phyloP scores from a whole-genome alignment of 768 basidiomycete species.

The Xerocomellus chrysenteron region DNA sequence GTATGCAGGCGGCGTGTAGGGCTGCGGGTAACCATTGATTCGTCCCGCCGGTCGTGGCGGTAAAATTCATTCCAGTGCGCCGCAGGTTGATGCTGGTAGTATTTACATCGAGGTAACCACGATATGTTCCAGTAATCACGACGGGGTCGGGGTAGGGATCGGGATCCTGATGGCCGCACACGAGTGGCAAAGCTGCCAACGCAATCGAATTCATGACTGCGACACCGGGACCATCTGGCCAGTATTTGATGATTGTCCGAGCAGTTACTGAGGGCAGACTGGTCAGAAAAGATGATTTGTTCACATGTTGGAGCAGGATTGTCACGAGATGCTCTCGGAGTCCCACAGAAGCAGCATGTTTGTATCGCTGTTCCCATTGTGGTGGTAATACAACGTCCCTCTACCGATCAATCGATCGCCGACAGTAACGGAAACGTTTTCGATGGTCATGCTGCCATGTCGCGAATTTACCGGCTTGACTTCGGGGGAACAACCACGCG shows the following conservation, averaged over 20 bases:
- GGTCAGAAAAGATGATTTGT: not conserved
- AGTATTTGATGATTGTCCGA: not conserved
- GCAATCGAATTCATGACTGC: not conserved
- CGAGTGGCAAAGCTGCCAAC: too few relatives aligned
- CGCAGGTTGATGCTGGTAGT: not conserved
- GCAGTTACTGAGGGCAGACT: not conserved
- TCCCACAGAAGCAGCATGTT: not conserved
- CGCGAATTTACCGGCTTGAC: not conserved
- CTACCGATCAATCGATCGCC: not conserved
- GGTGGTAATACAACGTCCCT: too few relatives aligned
- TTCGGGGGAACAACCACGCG: not conserved
- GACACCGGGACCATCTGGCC: not conserved
- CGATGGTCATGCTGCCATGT: not conserved
- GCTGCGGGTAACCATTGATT: constrained; percentile 7
- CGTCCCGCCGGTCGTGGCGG: not conserved
- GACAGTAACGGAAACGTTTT: not conserved
- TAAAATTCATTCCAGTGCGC: not conserved
- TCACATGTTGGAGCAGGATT: not conserved
- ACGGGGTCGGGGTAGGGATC: not conserved
- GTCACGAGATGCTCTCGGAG: not conserved
- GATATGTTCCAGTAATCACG: not conserved
- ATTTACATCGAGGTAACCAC: constrained; percentile 4
- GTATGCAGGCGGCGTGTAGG: constrained; percentile 15
- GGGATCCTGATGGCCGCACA: not conserved
- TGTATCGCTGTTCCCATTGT: not conserved